Conservation (phyloP, 192 early-diverging fungal genomes). For the Globomyces pollinis-pini region DNA sequence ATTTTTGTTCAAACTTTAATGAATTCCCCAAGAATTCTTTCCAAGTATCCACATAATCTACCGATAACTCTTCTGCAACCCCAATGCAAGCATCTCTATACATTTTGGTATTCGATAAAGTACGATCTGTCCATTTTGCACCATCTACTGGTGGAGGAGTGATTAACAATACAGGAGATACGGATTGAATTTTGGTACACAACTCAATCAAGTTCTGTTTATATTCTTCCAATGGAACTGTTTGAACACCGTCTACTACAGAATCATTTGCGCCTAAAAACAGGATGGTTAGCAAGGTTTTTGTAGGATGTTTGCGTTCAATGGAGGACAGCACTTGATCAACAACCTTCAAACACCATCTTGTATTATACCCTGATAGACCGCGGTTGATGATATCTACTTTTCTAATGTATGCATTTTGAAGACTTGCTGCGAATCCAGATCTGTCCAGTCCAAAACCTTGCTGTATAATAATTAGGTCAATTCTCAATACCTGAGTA, state of each 20-base stretch:
- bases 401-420: background rate
- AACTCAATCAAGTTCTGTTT: background rate
- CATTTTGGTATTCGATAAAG: background rate
- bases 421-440: background rate
- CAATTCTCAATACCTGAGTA: background rate
- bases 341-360: background rate
- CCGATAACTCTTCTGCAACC: background rate
- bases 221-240: background rate
- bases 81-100: background rate
- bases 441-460: background rate
- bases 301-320: too few species aligned
- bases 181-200: background rate
- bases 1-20: background rate
- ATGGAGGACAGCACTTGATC: background rate
- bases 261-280: constrained; percentile 5
- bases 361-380: background rate
- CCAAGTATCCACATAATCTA: background rate
- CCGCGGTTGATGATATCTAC: constrained; percentile 1
- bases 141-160: constrained; percentile 3
- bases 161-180: background rate
- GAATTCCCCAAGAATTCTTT: background rate
- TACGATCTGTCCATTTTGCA: background rate
- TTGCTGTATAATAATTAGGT: background rate
- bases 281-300: background rate
- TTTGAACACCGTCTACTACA: background rate